Evolutionary conservation across 768 basidiomycete species (phyloP), one percentile per base, ranked within the genome.

Genomic region (Gelatoporia subvermispora): DNA sequence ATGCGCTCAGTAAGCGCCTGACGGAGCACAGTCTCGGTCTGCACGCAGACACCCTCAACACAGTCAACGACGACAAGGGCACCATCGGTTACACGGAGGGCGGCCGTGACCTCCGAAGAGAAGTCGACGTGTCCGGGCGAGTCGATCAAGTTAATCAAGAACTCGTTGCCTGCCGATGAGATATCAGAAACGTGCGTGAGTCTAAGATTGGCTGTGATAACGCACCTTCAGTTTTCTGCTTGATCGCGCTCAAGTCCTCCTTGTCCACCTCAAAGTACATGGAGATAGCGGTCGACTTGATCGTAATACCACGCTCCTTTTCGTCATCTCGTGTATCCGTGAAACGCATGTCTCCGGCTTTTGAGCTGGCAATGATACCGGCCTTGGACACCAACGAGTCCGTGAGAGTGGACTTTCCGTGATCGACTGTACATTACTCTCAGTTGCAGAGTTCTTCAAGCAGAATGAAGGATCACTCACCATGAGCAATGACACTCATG

Each of bases 91-190:
- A 99, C 96, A 75, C 96, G 96, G 66, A 99, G 92, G 57, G 96
- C 96, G 53, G 96, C 96, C 2, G 96, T 99, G 62, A 99, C 96
- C 73, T 99, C 96, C 45, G 96, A 98, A 28, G 96, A 99, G 79
- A 99, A 99, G 71, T 99, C 96, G 71, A 99, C 96, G 82, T 99
- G 96, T 62, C 96, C 96, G 46, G 96, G 96, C 8, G 94, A 97
- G 69, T 99, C 96, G 76, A 99, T 98, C 75, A 99, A 74, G 76
- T 99, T 99, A 79, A 99, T 97, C 80, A 99, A 82, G 81, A 99
- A 99, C 69, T 97, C 92, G 66, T 82, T 78, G 56, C 93, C 93
- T 85, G 51, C 46, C 38, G 22, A 20, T 38, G 40, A 39, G 35
- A 45, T 43, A 55, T 53, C 46, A 31, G 28, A 35, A 49, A 37